Conservation (phyloP, 345 rosid species). For the Camelina laxa region DNA sequence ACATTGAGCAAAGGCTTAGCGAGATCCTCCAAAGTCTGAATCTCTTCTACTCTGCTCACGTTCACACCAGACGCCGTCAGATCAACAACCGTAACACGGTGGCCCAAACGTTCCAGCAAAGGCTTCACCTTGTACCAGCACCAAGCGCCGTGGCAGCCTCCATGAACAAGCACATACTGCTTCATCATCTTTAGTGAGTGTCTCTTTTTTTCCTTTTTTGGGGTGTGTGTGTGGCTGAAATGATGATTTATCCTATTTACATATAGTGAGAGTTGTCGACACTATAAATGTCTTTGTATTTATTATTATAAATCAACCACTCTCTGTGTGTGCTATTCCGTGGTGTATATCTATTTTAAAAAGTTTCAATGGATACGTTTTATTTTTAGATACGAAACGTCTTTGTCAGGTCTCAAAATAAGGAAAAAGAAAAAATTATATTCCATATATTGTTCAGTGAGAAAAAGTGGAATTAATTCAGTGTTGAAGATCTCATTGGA, state of each 20-base stretch:
- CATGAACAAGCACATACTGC: constrained; percentile 55
- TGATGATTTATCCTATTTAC: too few relatives aligned
- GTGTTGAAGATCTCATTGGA: too few relatives aligned
- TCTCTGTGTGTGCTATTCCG: neutral
- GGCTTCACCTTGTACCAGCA: constrained; percentile 71
- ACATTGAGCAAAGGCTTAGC: constrained; percentile 55
- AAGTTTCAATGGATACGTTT: neutral
- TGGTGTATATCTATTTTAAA: neutral
- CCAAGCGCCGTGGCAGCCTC: constrained; percentile 64
- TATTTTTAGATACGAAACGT: neutral
- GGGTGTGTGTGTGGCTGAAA: constrained; percentile 2
- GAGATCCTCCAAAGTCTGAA: constrained; percentile 47
- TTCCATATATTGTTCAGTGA: too few relatives aligned
- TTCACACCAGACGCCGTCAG: constrained; percentile 59
- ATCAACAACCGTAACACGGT: constrained; percentile 57
- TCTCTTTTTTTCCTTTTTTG: neutral
- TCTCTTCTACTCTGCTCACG: constrained; percentile 49
- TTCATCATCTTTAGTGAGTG: constrained; percentile 5
- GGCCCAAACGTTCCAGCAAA: constrained; percentile 50
- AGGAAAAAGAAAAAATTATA: neutral
- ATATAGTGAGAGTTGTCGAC: too few relatives aligned
- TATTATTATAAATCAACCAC: neutral
- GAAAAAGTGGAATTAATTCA: too few relatives aligned
- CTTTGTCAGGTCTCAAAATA: neutral
- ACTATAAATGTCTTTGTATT: neutral